Evolutionary conservation across 2,329 filamentous ascomycete genomes (phyloP), one percentile per base, ranked within the genome.

Genomic region (Parastagonospora avenae): DNA sequence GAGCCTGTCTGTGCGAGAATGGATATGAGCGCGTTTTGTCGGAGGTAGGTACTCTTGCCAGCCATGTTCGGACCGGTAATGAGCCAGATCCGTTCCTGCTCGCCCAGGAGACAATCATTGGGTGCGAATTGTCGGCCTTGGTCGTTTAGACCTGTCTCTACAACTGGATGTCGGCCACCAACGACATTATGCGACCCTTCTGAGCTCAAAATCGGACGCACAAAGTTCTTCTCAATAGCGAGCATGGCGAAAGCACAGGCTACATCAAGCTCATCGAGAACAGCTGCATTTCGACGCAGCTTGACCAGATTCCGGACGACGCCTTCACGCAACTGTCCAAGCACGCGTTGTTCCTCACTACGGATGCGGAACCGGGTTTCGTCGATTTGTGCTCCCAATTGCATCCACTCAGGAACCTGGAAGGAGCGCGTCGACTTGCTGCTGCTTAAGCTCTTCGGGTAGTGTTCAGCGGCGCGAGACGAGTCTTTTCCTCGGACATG

Each of bases 11-110:
- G 94, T 1, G 94, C 93, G 11, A 99, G 83, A 55, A 99, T 91
- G 1, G 91, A 92, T 62, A 97, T 95, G 44, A 99, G 82, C 2
- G 94, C 94, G 73, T 96, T 97, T 66, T 99, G 95, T 1, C 94
- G 89, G 4, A 99, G 80, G 68, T 96, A 99, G 0, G 94, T 99
- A 71, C 89, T 93, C 76, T 99, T 99, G 41, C 94, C 94, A 1
- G 89, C 94, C 94, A 99, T 99, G 75, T 99, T 99, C n/a, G 94
- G 94, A 0, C 94, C 85, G 8, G 85, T 88, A 57, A 87, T 85
- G 30, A 88, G 80, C 76, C 83, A 83, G 42, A 87, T 81, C n/a
- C 62, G 90, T 83, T 83, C 93, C 78, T 72, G 84, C 64, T 87
- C 87, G n/a, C 89, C 89, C 2, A 97, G 81, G 32, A 89, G 80